Evolutionary conservation across 768 basidiomycete species (phyloP), one percentile per base, ranked within the genome.

Genomic region (Cubamyces lactineus): DNA sequence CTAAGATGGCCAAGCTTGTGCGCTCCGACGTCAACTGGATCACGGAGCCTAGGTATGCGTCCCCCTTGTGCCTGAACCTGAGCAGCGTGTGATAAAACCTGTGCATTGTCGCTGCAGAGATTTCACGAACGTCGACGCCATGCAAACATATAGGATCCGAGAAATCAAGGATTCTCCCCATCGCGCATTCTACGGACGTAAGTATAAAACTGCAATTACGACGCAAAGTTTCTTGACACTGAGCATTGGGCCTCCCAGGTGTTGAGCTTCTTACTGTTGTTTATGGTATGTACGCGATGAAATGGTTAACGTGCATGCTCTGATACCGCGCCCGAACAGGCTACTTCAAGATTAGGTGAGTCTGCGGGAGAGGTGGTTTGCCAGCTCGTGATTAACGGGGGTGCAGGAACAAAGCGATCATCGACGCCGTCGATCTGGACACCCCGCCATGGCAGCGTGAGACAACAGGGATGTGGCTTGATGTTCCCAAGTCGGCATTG

Each of bases 11-110:
- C 0, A 87, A 82, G 71, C 81, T 93, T 17, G 69, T 86, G 5
- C 81, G 84, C 53, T 82, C 86, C n/a, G 88, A 93, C 62, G 88
- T 95, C 63, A 91, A 89, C 63, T 96, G 91, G 86, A 84, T 85
- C 54, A 96, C 94, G 12, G 66, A 70, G 43, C 71, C 72, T 3
- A 69, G 71, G 71, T 71, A 26, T 1, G 49, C 9, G 19, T 40
- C 16, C 38, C 1, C 15, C 13, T 15, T 17, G n/a, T 55, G 3
- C 12, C 17, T 30, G 39, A 30, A 11, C 12, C 4, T 30, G 17
- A 15, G 19, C 5, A 16, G 19, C 39, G 24, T 19, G 7, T 28
- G 28, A 3, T 23, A 15, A 43, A 6, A 19, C 16, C 17, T 21
- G 6, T 7, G 28, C 3, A 3, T 3, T 28, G 28, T 21, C 7